Base-by-base conservation (phyloP, 2,329 filamentous ascomycete species). In the Aureobasidium pullulans region DNA sequence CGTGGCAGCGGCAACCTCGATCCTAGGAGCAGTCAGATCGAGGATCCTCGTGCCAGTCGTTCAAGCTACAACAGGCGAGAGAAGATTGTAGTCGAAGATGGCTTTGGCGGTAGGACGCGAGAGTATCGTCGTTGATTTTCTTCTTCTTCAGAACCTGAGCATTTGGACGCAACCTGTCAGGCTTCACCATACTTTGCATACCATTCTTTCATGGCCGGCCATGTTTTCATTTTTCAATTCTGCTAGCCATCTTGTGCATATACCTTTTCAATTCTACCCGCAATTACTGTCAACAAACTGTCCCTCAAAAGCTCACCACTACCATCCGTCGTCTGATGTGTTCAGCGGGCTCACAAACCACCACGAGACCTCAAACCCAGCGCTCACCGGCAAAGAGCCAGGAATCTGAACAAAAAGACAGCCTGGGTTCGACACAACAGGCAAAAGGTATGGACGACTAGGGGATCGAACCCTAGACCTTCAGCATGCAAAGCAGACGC, bases 21-120 rank as follows among this genome's bases (percentile, higher is more conserved):
- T 7, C 54, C 63, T n/a, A 57, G 62, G 28, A 60, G 62, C n/a
- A 61, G 62, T 29, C 63, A 64, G 39, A 58, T 64, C 36, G 63
- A 64, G 16, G 65, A 67, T 19, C 60, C 67, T 10, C 60, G 65
- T 40, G 60, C 54, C 39, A 67, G 65, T 49, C 48, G 62, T n/a
- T 64, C 65, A 15, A 64, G 61, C 36, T 64, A 63, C 32, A 56
- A 44, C 4, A 48, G 63, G 49, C 60, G 65, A 40, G 62, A 63
- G 16, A 62, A 60, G 29, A 60, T 63, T 13, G 46, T 60, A 23
- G 50, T 65, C 37, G 62, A 61, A 56, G 65, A 66, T 44, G 59
- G 58, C 10, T 39, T 64, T 49, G 57, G 62, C 5, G 53, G 62
- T 8, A 60, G 60, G 10, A 37, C 56, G 44, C 48, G 60, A 44